phyloP scores from a whole-genome alignment of 2,329 filamentous ascomycete species.

The Paradendryphiella salina region DNA sequence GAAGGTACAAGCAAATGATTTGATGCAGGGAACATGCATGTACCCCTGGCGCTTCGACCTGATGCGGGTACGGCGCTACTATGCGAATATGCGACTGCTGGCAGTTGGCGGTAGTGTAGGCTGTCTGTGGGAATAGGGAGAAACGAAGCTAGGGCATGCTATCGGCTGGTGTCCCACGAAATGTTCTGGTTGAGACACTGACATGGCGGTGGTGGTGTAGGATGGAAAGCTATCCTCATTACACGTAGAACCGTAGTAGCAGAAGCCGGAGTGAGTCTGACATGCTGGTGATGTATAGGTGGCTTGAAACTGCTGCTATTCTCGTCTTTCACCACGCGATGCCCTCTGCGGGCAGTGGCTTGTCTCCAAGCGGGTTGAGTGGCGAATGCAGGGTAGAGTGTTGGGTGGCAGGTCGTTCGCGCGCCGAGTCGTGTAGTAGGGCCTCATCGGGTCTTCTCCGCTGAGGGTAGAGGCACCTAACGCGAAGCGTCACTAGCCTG shows the following conservation, averaged over 20 bases:
- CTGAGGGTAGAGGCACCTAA: neutral
- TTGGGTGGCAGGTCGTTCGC: neutral
- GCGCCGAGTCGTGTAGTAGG: slow-evolving; percentile 6
- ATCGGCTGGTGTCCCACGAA: too few relatives aligned
- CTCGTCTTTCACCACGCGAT: slow-evolving; percentile 2
- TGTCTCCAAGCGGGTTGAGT: too few relatives aligned
- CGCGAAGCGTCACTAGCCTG: slow-evolving; percentile 3
- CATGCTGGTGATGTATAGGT: slow-evolving; percentile 4
- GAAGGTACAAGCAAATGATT: slow-evolving; percentile 11
- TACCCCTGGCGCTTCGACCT: slow-evolving; percentile 10
- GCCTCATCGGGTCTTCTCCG: slow-evolving; percentile 4
- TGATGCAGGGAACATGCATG: slow-evolving; percentile 6
- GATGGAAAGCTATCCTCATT: neutral
- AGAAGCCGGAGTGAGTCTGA: neutral
- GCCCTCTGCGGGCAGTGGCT: neutral
- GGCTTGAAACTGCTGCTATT: slow-evolving; percentile 2
- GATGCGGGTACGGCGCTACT: slow-evolving; percentile 4
- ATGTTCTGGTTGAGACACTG: neutral
- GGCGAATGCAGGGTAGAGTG: neutral
- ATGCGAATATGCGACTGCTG: slow-evolving; percentile 5
- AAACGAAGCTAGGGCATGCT: too few relatives aligned
- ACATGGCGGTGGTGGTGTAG: slow-evolving; percentile 3
- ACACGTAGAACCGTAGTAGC: too few relatives aligned
- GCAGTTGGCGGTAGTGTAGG: neutral
- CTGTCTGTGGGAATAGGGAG: too few relatives aligned